A percentile compares a stretch with the other conserved stretches of the same genome.
Evolutionary conservation across 768 basidiomycete species (phyloP).

Genomic region (Tricholoma matsutake): DNA sequence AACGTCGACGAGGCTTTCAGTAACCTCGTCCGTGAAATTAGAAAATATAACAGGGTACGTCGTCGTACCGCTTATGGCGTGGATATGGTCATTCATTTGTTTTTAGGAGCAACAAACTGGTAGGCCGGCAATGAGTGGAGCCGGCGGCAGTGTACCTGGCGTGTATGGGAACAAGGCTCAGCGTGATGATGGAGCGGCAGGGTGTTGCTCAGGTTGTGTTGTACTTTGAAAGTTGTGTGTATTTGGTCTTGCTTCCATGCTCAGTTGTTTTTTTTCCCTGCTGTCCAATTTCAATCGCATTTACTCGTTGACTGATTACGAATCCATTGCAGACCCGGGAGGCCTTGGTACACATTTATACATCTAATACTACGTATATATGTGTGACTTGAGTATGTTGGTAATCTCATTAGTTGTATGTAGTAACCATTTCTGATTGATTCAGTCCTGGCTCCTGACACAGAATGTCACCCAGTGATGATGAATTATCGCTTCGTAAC

Average conservation of each 20-base stretch:
- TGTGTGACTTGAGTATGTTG: too few relatives aligned
- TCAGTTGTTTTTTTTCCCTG: too few relatives aligned
- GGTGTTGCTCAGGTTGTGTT: slow-evolving; percentile 72
- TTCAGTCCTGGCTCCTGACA: too few relatives aligned
- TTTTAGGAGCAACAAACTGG: slow-evolving; percentile 74
- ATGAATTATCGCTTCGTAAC: too few relatives aligned
- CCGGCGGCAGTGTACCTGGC: slow-evolving; percentile 40
- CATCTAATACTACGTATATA: too few relatives aligned
- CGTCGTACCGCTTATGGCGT: slow-evolving; percentile 10
- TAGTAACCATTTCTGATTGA: too few relatives aligned
- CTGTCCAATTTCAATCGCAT: too few relatives aligned
- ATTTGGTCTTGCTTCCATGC: background rate
- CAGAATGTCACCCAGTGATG: too few relatives aligned
- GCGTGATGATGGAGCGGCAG: slow-evolving; percentile 48
- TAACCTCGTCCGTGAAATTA: slow-evolving; percentile 89
- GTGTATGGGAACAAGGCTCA: slow-evolving; percentile 46
- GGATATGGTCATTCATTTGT: background rate
- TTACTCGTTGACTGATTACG: too few relatives aligned
- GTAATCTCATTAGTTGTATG: too few relatives aligned
- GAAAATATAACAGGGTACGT: slow-evolving; percentile 87
- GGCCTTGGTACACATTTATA: too few relatives aligned
- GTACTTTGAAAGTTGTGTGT: slow-evolving; percentile 35
- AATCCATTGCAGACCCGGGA: too few relatives aligned
- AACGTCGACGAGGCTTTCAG: slow-evolving; percentile 96
- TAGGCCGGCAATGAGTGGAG: slow-evolving; percentile 54